phyloP scores from a whole-genome alignment of 108 stramenopile species.

The Cyclotella distinguenda region DNA sequence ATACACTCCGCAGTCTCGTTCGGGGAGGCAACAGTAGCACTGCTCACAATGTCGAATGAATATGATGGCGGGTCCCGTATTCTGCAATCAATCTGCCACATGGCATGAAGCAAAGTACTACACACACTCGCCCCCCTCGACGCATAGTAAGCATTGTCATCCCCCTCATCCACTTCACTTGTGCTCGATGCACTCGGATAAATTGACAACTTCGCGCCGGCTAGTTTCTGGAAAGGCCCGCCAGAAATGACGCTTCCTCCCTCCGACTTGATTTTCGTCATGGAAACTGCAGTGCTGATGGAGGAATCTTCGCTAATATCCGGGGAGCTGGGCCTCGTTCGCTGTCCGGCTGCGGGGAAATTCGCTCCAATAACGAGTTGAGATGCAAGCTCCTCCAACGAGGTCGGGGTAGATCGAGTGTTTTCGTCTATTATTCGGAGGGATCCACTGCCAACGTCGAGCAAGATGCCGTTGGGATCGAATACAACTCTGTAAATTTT shows the following conservation, averaged over 20 bases:
- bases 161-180: slow-evolving; percentile 59
- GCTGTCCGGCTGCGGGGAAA: background rate
- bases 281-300: slow-evolving; percentile 46
- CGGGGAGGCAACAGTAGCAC: background rate
- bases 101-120: slow-evolving; percentile 74
- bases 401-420: slow-evolving; percentile 23
- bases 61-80: slow-evolving; percentile 74
- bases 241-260: slow-evolving; percentile 22
- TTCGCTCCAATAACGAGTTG: slow-evolving; percentile 65
- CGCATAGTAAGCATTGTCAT: slow-evolving; percentile 71
- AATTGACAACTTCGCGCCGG: slow-evolving; percentile 16
- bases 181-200: slow-evolving; percentile 71
- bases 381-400: slow-evolving; percentile 54
- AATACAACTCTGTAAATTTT: slow-evolving; percentile 45
- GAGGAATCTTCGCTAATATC: slow-evolving; percentile 49
- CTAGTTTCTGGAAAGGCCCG: slow-evolving; percentile 5
- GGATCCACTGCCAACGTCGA: slow-evolving; percentile 31
- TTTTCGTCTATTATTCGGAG: slow-evolving; percentile 14
- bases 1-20: slow-evolving; percentile 16
- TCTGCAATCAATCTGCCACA: slow-evolving; percentile 79
- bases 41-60: slow-evolving; percentile 40
- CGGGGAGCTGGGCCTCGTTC: slow-evolving; percentile 29
- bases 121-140: slow-evolving; percentile 79
- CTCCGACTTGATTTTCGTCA: slow-evolving; percentile 19
- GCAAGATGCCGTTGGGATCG: slow-evolving; percentile 65